Base-by-base conservation (phyloP, 1,284 basidiomycete genomes). In the Sanghuangporus sanghuang region DNA sequence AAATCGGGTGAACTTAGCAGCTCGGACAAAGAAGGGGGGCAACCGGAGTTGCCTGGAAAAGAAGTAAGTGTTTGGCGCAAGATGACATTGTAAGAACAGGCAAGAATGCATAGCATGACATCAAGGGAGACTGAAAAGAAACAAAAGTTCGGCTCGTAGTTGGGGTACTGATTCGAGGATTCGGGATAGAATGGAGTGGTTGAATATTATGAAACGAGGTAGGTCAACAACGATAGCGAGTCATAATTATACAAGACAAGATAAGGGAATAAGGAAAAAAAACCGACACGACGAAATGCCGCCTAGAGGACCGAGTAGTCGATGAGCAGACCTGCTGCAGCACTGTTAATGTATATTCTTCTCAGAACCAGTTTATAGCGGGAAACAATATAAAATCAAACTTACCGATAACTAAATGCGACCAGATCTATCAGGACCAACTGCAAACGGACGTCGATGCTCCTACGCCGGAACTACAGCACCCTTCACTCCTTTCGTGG, bases 251-350 rank as follows among this genome's bases (percentile, higher is more conserved):
- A 52, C 27, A 52, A 52, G 16, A n/a, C 44, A 18, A 5, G 21
- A 52, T 21, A 12, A 8, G 49, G 16, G 44, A 14, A 16, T 6
- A 16, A 18, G 23, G 23, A 3, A 8, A n/a, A 16, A 46, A 42
- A 46, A 18, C 16, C 21, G 44, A 46, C 44, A 46, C 7, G 44
- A 42, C 40, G 44, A 46, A 16, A 46, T 6, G 16, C 1, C 44
- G 44, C 16, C 44, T n/a, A 46, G 21, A 40, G 16, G 42, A 44
- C n/a, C 27, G 9, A 39, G 39, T 11, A 42, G 56, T 57, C 40
- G 35, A 36, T 36, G 27, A 59, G 23, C 57, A 59, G 57, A 38
- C 44, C 44, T 35, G 57, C 44, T 49, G 57, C 44, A 48, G 49
- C 44, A 59, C 38, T 38, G 21, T 21, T 49, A 21, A 11, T n/a